Percentiles rank a stretch among this genome's conserved stretches.
These are phyloP conservation scores for Phialophora verrucosa DNA, from an alignment of 2,329 filamentous ascomycete genomes.

Conservation along the genomic window DNA sequence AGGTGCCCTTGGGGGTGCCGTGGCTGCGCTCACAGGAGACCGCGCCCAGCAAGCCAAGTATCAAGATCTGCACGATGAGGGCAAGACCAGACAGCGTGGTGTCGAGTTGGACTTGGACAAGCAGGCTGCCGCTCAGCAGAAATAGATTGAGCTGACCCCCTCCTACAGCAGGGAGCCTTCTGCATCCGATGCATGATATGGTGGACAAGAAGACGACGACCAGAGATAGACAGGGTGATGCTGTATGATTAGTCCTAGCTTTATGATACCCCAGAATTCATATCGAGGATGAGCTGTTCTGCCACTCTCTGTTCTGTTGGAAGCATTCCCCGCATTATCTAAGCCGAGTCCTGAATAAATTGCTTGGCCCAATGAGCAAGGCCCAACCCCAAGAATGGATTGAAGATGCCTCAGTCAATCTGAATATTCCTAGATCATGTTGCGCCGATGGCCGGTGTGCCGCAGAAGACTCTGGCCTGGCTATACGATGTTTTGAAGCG, in stretches of 20 bases:
- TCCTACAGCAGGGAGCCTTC: conserved; percentile 5
- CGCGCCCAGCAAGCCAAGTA: conserved; percentile 67
- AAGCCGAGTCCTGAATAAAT: conserved; percentile 8
- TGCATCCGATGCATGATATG: neutral
- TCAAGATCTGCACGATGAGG: conserved; percentile 70
- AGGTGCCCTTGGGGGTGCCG: conserved; percentile 72
- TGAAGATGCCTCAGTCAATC: neutral
- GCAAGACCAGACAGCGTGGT: conserved; percentile 82
- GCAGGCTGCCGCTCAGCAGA: conserved; percentile 56
- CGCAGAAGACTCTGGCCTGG: conserved; percentile 92
- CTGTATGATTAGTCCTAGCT: conserved; percentile 22
- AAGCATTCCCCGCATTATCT: conserved; percentile 16
- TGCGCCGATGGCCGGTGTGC: conserved; percentile 66
- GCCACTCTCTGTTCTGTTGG: too few relatives aligned
- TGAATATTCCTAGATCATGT: neutral
- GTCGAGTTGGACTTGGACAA: conserved; percentile 82
- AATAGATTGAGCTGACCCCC: conserved; percentile 12
- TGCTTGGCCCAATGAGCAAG: conserved; percentile 25
- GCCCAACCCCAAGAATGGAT: conserved; percentile 6
- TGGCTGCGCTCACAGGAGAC: conserved; percentile 76
- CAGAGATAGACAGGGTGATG: neutral
- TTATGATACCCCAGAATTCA: conserved; percentile 29
- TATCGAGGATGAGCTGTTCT: neutral
- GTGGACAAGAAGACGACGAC: neutral
- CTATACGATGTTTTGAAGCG: conserved; percentile 87